A percentile compares a stretch with the other conserved stretches of the same genome.
Conservation (phyloP, 805 yeast species). For the Lachancea quebecensis region DNA sequence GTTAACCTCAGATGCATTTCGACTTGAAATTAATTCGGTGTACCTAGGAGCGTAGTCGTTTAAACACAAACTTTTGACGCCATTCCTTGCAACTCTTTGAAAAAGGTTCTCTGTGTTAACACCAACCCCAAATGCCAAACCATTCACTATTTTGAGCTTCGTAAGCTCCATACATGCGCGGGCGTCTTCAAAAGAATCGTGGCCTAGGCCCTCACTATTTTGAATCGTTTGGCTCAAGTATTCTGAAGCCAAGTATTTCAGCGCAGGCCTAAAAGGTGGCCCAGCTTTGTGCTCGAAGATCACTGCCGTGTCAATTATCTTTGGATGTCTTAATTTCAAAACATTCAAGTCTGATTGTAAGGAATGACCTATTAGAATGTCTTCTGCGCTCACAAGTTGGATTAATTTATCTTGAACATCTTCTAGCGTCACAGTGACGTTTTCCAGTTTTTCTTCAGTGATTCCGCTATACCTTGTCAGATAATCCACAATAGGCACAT, state of each 20-base stretch:
- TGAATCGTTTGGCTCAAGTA: slow-evolving; percentile 60
- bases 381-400: slow-evolving; percentile 45
- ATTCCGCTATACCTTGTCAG: slow-evolving; percentile 83
- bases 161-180: slow-evolving; percentile 70
- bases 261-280: slow-evolving; percentile 70
- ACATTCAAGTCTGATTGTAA: slow-evolving; percentile 75
- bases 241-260: slow-evolving; percentile 59
- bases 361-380: slow-evolving; percentile 83
- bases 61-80: slow-evolving; percentile 25
- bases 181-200: slow-evolving; percentile 84
- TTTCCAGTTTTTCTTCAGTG: slow-evolving; percentile 56
- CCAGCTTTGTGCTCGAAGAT: slow-evolving; percentile 78
- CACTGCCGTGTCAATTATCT: slow-evolving; percentile 73
- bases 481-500: slow-evolving; percentile 67
- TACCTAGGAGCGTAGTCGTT: slow-evolving; percentile 31
- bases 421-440: slow-evolving; percentile 53
- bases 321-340: slow-evolving; percentile 62
- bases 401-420: slow-evolving; percentile 62
- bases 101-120: slow-evolving; percentile 39
- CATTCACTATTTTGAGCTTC: slow-evolving; percentile 61
- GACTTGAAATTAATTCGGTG: slow-evolving; percentile 17
- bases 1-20: slow-evolving; percentile 30
- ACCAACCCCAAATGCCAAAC: slow-evolving; percentile 55
- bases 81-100: slow-evolving; percentile 31
- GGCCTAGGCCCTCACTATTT: slow-evolving; percentile 54